A percentile compares a stretch with the other conserved stretches of the same genome.
phyloP scores from a whole-genome alignment of 2,329 filamentous ascomycete genomes.

The Epichloe brachyelytri region DNA sequence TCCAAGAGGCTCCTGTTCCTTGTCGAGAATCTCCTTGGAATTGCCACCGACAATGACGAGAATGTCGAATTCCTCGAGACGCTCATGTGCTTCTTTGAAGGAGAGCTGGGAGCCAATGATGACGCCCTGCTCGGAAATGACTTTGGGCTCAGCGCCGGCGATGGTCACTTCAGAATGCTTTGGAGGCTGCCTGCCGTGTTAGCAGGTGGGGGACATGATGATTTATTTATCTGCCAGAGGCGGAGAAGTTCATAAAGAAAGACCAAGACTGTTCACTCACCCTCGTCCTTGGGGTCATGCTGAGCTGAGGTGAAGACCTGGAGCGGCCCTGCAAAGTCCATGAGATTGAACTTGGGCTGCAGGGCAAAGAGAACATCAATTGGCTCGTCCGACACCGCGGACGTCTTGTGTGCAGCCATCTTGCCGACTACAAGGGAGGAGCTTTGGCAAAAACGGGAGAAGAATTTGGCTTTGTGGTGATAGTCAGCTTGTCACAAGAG shows the following conservation, averaged over 20 bases:
- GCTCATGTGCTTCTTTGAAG: slow-evolving; percentile 65
- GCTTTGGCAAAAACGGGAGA: slow-evolving; percentile 6
- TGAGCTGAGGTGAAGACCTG: slow-evolving; percentile 38
- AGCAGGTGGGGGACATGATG: not conserved
- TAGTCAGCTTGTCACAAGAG: not conserved
- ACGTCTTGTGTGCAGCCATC: slow-evolving; percentile 45
- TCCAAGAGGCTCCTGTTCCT: slow-evolving; percentile 53
- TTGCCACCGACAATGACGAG: slow-evolving; percentile 67
- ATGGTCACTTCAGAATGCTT: slow-evolving; percentile 48
- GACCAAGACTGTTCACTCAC: slow-evolving; percentile 19
- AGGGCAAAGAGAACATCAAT: slow-evolving; percentile 48
- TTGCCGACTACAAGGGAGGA: slow-evolving; percentile 17
- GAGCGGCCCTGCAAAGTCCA: slow-evolving; percentile 44
- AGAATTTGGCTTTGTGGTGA: slow-evolving; percentile 1
- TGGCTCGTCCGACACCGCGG: slow-evolving; percentile 42
- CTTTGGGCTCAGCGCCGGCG: slow-evolving; percentile 38
- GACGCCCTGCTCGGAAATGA: slow-evolving; percentile 49
- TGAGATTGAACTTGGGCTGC: slow-evolving; percentile 45
- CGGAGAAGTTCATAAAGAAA: not conserved
- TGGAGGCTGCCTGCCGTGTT: slow-evolving; percentile 28
- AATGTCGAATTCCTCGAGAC: slow-evolving; percentile 64
- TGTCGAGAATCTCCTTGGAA: slow-evolving; percentile 49
- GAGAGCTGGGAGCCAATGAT: slow-evolving; percentile 61
- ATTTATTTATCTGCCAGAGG: no score
- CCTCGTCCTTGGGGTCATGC: slow-evolving; percentile 39